These are phyloP conservation scores for Hypseocharis bilobata DNA, from an alignment of 441 rosid genomes.

Conservation along the genomic window DNA sequence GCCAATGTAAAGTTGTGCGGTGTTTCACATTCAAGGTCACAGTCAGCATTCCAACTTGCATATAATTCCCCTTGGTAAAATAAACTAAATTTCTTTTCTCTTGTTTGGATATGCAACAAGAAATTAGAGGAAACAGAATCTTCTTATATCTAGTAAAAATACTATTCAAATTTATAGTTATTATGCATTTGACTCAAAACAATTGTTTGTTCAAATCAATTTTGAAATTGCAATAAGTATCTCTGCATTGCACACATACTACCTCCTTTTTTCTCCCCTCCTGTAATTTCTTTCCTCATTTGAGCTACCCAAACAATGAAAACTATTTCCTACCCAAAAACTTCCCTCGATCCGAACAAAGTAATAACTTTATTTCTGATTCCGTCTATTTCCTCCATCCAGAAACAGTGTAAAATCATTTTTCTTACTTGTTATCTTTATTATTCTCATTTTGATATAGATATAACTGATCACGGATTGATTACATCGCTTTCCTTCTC, in stretches of 20 bases:
- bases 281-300: too few relatives aligned
- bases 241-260: neutral
- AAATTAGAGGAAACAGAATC: neutral
- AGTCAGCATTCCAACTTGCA: too few relatives aligned
- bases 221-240: neutral
- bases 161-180: neutral
- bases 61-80: neutral
- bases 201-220: neutral
- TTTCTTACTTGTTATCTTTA: neutral
- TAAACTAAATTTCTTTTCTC: neutral
- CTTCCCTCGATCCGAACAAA: neutral
- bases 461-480: neutral
- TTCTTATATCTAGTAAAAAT: neutral
- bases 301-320: too few relatives aligned
- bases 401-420: neutral
- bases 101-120: neutral
- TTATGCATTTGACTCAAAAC: neutral
- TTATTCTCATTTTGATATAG: neutral
- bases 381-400: neutral
- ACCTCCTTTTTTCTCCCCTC: neutral
- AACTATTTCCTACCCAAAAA: neutral
- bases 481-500: neutral
- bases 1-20: neutral
- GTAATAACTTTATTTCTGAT: neutral
- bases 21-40: too few relatives aligned